phyloP scores from a whole-genome alignment of 2,329 filamentous ascomycete species.

The Cercospora sp. region DNA sequence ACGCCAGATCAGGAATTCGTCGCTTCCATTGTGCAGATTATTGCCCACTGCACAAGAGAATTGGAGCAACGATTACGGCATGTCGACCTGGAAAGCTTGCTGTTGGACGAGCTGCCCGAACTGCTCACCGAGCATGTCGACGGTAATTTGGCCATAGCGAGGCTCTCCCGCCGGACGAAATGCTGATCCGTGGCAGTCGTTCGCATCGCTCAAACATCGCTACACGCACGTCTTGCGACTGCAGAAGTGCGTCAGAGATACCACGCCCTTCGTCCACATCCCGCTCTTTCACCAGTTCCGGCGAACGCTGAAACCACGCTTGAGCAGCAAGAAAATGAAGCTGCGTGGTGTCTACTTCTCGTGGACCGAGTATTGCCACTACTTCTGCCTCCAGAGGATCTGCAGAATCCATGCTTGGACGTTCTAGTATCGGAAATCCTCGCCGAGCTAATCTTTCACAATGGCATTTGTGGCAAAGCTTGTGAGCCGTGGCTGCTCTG shows the following conservation, averaged over 20 bases:
- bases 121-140: conserved; percentile 76
- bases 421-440: conserved; percentile 83
- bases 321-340: conserved; percentile 74
- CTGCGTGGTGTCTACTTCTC: conserved; percentile 82
- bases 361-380: conserved; percentile 78
- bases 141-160: conserved; percentile 54
- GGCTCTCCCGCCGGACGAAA: conserved; percentile 13
- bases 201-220: conserved; percentile 20
- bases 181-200: conserved; percentile 32
- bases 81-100: conserved; percentile 76
- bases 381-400: conserved; percentile 85
- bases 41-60: conserved; percentile 86
- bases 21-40: conserved; percentile 82
- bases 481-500: conserved; percentile 88
- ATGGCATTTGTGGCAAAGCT: conserved; percentile 73
- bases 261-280: conserved; percentile 79
- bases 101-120: conserved; percentile 85
- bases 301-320: conserved; percentile 39
- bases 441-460: conserved; percentile 85
- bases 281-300: conserved; percentile 76
- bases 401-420: conserved; percentile 82
- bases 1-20: conserved; percentile 87
- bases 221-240: conserved; percentile 6
- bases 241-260: conserved; percentile 51
- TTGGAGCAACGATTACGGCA: conserved; percentile 82